A percentile compares a stretch with the other conserved stretches of the same genome.
phyloP scores from a whole-genome alignment of 164 flowering plant species.

The Liquidambar formosana region DNA sequence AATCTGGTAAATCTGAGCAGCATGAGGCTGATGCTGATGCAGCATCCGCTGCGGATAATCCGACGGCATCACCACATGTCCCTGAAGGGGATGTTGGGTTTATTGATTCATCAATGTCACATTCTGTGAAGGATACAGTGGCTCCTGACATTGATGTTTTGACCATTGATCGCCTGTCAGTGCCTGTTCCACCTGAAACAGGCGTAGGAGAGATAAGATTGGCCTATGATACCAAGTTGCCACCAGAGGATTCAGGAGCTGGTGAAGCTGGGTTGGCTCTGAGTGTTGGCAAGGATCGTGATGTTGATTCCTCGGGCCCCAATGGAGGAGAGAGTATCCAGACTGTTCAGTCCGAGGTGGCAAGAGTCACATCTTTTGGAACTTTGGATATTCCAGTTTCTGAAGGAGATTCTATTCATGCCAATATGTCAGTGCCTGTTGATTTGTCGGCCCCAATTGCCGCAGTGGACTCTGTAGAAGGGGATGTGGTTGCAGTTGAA shows the following conservation, averaged over 20 bases:
- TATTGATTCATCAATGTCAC: slow-evolving; percentile 22
- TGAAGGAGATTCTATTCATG: slow-evolving; percentile 18
- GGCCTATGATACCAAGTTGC: slow-evolving; percentile 10
- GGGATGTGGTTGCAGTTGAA: slow-evolving; percentile 13
- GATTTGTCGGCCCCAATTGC: slow-evolving; percentile 11
- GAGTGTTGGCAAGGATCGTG: slow-evolving; percentile 6
- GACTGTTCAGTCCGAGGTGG: slow-evolving; percentile 17
- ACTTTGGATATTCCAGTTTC: slow-evolving; percentile 15
- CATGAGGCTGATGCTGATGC: slow-evolving; percentile 32
- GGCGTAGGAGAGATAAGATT: neutral
- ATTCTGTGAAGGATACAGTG: slow-evolving; percentile 21
- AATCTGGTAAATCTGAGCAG: slow-evolving; percentile 44
- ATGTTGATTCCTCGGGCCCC: slow-evolving; percentile 6
- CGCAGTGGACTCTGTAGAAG: slow-evolving; percentile 12
- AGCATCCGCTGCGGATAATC: slow-evolving; percentile 13
- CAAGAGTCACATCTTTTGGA: slow-evolving; percentile 4
- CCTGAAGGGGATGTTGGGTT: slow-evolving; percentile 20
- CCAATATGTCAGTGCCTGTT: slow-evolving; percentile 9
- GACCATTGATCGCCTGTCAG: slow-evolving; percentile 12
- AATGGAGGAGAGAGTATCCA: slow-evolving; percentile 12
- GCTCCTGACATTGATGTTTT: slow-evolving; percentile 21
- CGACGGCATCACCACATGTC: slow-evolving; percentile 9
- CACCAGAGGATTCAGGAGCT: slow-evolving; percentile 4
- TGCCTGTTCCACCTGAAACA: slow-evolving; percentile 10
- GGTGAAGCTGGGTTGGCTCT: neutral